These are phyloP conservation scores for Graphilbum sp. DNA, from an alignment of 2,329 filamentous ascomycete species.

Conservation along the genomic window DNA sequence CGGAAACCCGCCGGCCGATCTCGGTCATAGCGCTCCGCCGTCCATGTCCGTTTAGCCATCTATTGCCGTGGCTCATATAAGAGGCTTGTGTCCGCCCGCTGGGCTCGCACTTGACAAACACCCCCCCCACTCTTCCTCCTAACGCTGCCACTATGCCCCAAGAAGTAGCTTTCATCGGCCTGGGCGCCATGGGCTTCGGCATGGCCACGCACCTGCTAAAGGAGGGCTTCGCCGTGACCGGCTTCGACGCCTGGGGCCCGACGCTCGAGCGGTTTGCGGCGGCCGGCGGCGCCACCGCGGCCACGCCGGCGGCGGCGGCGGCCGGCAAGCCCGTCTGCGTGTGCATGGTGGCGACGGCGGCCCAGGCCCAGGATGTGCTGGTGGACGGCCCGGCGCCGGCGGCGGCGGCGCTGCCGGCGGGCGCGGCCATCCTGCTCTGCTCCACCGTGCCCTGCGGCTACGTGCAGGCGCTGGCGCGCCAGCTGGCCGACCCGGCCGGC, in stretches of 20 bases:
- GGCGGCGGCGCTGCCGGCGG: constrained; percentile 30
- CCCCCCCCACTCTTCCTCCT: not conserved
- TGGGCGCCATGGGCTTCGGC: constrained; percentile 69
- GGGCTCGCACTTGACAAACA: too few species aligned
- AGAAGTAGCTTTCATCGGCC: constrained; percentile 52
- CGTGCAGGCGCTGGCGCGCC: constrained; percentile 39
- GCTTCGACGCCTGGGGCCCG: constrained; percentile 54
- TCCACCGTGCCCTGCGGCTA: constrained; percentile 56
- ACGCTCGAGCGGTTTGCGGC: constrained; percentile 48
- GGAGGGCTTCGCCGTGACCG: constrained; percentile 48
- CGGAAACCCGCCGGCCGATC: too few species aligned
- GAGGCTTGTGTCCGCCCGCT: too few species aligned
- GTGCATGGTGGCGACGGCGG: constrained; percentile 60
- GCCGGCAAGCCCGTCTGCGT: constrained; percentile 43
- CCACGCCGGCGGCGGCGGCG: constrained; percentile 45
- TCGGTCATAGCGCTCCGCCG: too few species aligned
- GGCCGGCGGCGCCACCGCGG: constrained; percentile 42
- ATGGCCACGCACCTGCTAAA: constrained; percentile 63
- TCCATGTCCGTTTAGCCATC: too few species aligned
- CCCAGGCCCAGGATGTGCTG: constrained; percentile 49
- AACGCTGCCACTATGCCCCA: too few species aligned
- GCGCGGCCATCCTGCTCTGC: constrained; percentile 47
- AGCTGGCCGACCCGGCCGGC: constrained; percentile 36
- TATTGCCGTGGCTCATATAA: too few species aligned
- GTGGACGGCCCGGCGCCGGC: constrained; percentile 41